A percentile compares a stretch with the other conserved stretches of the same genome.
Evolutionary conservation across 2,329 filamentous ascomycete genomes (phyloP).

Genomic region (Penicillium verrucosum): DNA sequence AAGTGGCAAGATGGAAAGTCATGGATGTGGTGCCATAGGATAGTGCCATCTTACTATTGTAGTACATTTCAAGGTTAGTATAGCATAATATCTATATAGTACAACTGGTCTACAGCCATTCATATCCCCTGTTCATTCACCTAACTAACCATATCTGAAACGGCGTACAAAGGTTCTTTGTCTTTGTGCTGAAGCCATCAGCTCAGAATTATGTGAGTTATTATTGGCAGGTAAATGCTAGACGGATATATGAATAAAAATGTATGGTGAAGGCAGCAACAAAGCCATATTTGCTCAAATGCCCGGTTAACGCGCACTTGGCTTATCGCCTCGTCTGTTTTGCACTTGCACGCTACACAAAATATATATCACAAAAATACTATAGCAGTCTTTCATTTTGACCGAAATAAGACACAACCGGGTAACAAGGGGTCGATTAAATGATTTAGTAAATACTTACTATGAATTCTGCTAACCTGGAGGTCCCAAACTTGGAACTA

Average conservation of each 20-base stretch:
- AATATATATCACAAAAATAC: neutral
- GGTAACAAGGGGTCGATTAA: neutral
- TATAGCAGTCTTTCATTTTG: neutral
- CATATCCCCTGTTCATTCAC: neutral
- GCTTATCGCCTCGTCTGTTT: too few relatives aligned
- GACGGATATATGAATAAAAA: neutral
- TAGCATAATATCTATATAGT: neutral
- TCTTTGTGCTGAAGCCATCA: neutral
- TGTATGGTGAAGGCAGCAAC: neutral
- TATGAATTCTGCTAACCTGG: neutral
- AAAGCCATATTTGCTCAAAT: neutral
- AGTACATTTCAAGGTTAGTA: neutral
- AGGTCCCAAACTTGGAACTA: neutral
- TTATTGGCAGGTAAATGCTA: neutral
- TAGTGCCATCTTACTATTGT: neutral
- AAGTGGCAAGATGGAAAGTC: neutral
- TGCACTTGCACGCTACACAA: too few relatives aligned
- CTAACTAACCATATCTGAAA: neutral
- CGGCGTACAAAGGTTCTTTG: neutral
- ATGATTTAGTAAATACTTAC: neutral
- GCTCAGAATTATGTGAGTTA: neutral
- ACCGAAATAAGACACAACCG: neutral
- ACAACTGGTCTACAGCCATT: neutral
- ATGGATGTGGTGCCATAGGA: neutral
- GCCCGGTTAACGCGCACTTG: neutral